These are phyloP conservation scores for Ophidiomyces ophidiicola DNA, from an alignment of 2,329 filamentous ascomycete species.

Conservation along the genomic window DNA sequence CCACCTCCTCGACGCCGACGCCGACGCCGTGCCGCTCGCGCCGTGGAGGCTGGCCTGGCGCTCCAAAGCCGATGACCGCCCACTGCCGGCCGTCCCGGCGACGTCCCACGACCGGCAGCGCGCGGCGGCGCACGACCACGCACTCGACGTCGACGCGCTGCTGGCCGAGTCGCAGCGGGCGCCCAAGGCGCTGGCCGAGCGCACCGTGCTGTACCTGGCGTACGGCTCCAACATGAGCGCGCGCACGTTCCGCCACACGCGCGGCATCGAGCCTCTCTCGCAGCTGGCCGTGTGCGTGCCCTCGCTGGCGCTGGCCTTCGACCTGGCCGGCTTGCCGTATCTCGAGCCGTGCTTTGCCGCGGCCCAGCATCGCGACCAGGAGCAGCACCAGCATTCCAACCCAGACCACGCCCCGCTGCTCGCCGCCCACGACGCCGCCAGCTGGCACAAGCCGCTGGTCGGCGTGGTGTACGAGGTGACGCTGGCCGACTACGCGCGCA, in stretches of 20 bases:
- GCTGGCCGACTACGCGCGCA: slow-evolving; percentile 63
- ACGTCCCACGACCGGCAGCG: slow-evolving; percentile 18
- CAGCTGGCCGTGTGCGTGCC: slow-evolving; percentile 73
- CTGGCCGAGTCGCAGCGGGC: slow-evolving; percentile 18
- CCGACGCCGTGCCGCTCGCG: slow-evolving; percentile 1
- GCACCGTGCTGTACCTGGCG: slow-evolving; percentile 65
- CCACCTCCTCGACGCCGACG: slow-evolving; percentile 1
- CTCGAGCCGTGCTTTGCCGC: slow-evolving; percentile 87
- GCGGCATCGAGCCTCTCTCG: slow-evolving; percentile 70
- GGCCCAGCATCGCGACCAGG: slow-evolving; percentile 46
- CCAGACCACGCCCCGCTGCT: neutral
- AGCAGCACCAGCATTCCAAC: slow-evolving; percentile 1
- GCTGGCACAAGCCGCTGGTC: slow-evolving; percentile 71
- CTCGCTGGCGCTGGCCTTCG: slow-evolving; percentile 64
- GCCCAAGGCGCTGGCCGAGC: slow-evolving; percentile 11
- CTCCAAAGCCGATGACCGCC: neutral
- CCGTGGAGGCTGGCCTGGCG: slow-evolving; percentile 1
- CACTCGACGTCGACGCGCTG: slow-evolving; percentile 20
- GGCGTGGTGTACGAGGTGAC: slow-evolving; percentile 96
- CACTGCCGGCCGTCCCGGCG: slow-evolving; percentile 12
- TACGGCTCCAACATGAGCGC: slow-evolving; percentile 84
- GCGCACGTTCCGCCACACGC: slow-evolving; percentile 63
- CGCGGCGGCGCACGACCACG: slow-evolving; percentile 18
- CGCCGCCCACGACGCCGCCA: slow-evolving; percentile 17
- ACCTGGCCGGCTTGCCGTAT: slow-evolving; percentile 77